These are phyloP conservation scores for Purshia tridentata DNA, from an alignment of 306 rosid species.

Conservation along the genomic window DNA sequence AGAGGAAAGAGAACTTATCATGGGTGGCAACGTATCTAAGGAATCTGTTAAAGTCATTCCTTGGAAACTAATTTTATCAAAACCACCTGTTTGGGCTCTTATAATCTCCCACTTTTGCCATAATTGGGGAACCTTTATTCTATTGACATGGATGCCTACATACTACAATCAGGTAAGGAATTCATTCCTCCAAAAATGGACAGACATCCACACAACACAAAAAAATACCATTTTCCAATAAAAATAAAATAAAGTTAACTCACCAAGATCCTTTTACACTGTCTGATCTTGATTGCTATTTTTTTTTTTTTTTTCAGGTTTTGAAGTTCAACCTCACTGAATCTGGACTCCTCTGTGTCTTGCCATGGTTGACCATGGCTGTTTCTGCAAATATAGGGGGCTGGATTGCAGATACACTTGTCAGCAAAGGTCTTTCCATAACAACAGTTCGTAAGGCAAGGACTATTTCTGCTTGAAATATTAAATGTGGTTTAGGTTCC, in stretches of 20 bases:
- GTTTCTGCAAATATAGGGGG: conserved; percentile 94
- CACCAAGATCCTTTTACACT: conserved; percentile 18
- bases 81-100: conserved; percentile 98
- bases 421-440: conserved; percentile 82
- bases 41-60: conserved; percentile 86
- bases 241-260: not conserved
- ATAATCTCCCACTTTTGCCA: conserved; percentile 90
- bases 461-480: conserved; percentile 3
- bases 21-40: conserved; percentile 65
- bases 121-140: conserved; percentile 97
- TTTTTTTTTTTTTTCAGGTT: conserved; percentile 84
- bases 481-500: not conserved
- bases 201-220: not conserved
- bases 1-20: conserved; percentile 63
- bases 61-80: conserved; percentile 88
- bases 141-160: conserved; percentile 98
- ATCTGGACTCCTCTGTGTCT: conserved; percentile 90
- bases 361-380: conserved; percentile 99
- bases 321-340: conserved; percentile 96
- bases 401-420: conserved; percentile 97
- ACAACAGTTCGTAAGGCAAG: conserved; percentile 90
- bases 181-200: conserved; percentile 2
- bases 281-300: conserved; percentile 17
- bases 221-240: not conserved
- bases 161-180: conserved; percentile 87